A percentile compares a stretch with the other conserved stretches of the same genome.
These are phyloP conservation scores for Lepidium africanum DNA, from an alignment of 345 rosid species.

Conservation along the genomic window DNA sequence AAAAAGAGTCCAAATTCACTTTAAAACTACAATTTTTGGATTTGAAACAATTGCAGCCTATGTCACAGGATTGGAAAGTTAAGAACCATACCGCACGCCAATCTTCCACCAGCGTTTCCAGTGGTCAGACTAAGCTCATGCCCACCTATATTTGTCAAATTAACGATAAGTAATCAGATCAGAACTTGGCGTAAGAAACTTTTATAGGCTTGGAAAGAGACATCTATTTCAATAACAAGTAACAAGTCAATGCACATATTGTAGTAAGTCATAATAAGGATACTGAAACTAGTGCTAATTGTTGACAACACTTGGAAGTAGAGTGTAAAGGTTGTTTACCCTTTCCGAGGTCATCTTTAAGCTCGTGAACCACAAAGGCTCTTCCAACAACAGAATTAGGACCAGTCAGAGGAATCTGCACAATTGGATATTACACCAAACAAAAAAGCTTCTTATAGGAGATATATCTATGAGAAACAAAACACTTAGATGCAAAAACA, in stretches of 20 bases:
- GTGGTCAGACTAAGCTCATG: conserved; percentile 94
- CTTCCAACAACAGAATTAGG: conserved; percentile 77
- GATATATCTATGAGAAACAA: background rate
- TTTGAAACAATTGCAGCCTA: background rate
- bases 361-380: conserved; percentile 96
- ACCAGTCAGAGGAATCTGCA: conserved; percentile 76
- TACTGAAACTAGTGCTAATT: background rate
- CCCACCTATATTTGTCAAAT: conserved; percentile 53
- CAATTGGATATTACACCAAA: background rate
- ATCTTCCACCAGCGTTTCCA: conserved; percentile 98
- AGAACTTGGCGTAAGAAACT: background rate
- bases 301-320: background rate
- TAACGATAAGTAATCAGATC: conserved; percentile 19
- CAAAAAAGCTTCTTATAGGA: background rate
- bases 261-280: background rate
- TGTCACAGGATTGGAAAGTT: background rate
- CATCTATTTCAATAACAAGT: background rate
- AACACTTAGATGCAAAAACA: background rate
- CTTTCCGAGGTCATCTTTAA: conserved; percentile 94
- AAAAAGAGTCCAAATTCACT: background rate
- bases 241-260: background rate
- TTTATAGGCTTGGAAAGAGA: background rate
- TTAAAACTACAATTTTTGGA: background rate
- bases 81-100: conserved; percentile 77
- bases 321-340: conserved; percentile 34